Evolutionary conservation across 2,329 filamentous ascomycete species (phyloP).

Genomic region (Mycosphaerella sp.): DNA sequence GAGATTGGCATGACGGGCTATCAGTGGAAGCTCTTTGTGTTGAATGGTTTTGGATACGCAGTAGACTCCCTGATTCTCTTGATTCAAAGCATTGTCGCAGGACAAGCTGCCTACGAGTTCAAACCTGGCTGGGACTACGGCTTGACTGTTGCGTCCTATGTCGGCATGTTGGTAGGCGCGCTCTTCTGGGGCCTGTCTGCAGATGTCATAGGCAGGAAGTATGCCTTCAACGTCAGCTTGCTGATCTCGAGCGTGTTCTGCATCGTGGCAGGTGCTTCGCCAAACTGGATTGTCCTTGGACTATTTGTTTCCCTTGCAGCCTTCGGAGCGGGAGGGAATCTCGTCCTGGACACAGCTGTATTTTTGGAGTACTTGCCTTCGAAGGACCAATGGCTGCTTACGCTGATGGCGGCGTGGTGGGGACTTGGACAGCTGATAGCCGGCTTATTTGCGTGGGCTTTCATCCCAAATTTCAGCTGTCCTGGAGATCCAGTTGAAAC

Average conservation of each 20-base stretch:
- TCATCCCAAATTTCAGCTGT: constrained; percentile 48
- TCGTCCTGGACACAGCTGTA: constrained; percentile 58
- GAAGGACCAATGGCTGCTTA: constrained; percentile 59
- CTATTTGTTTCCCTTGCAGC: constrained; percentile 58
- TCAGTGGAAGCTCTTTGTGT: constrained; percentile 54
- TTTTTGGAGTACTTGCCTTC: constrained; percentile 54
- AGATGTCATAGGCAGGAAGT: constrained; percentile 61
- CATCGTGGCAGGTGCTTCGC: constrained; percentile 60
- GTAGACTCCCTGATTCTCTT: constrained; percentile 53
- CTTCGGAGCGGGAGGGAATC: constrained; percentile 59
- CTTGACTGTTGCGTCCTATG: constrained; percentile 57
- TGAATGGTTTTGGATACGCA: constrained; percentile 58
- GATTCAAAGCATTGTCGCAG: constrained; percentile 58
- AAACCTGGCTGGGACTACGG: constrained; percentile 47
- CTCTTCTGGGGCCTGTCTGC: constrained; percentile 64
- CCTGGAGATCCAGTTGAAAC: constrained; percentile 32
- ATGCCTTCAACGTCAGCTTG: constrained; percentile 63
- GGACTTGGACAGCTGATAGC: constrained; percentile 48
- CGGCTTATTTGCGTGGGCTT: constrained; percentile 51
- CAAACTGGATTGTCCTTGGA: constrained; percentile 60
- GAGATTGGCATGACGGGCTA: constrained; percentile 50
- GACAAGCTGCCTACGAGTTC: constrained; percentile 55
- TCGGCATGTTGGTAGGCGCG: constrained; percentile 50
- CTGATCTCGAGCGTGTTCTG: constrained; percentile 57
- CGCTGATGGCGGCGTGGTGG: constrained; percentile 56